These are phyloP conservation scores for Pythium grandisporangium DNA, from an alignment of 352 stramenopile species.

Conservation along the genomic window DNA sequence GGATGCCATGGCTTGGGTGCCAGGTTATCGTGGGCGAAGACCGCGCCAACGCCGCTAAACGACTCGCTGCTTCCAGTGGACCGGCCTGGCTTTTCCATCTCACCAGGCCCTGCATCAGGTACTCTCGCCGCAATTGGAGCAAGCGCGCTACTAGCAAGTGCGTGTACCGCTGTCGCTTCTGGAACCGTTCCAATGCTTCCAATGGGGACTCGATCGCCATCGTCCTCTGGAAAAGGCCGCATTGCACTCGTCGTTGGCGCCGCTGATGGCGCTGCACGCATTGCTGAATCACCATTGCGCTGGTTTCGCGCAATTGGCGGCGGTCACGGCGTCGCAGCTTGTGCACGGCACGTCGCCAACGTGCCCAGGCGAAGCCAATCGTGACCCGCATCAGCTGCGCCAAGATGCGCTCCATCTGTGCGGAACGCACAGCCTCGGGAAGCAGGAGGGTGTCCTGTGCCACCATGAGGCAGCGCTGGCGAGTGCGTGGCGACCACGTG, in stretches of 20 bases:
- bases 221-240: too few species aligned
- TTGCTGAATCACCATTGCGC: constrained; percentile 21
- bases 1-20: constrained; percentile 66
- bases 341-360: constrained; percentile 33
- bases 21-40: constrained; percentile 20
- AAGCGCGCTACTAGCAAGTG: too few species aligned
- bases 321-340: constrained; percentile 27
- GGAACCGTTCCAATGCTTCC: too few species aligned
- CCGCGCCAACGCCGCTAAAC: neutral
- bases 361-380: constrained; percentile 46
- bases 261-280: constrained; percentile 43
- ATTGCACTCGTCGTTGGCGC: too few species aligned
- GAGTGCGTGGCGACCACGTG: constrained; percentile 27
- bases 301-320: constrained; percentile 8
- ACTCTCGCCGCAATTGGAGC: too few species aligned
- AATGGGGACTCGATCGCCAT: too few species aligned
- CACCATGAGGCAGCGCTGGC: constrained; percentile 46
- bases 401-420: constrained; percentile 35
- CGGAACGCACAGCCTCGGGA: constrained; percentile 21
- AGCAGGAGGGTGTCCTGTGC: constrained; percentile 30
- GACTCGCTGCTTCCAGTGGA: constrained; percentile 6
- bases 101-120: too few species aligned
- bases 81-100: too few species aligned
- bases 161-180: too few species aligned
- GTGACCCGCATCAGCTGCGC: constrained; percentile 55